A percentile compares a stretch with the other conserved stretches of the same genome.
phyloP scores from a whole-genome alignment of 2,329 filamentous ascomycete species.

The Cadophora gregata region DNA sequence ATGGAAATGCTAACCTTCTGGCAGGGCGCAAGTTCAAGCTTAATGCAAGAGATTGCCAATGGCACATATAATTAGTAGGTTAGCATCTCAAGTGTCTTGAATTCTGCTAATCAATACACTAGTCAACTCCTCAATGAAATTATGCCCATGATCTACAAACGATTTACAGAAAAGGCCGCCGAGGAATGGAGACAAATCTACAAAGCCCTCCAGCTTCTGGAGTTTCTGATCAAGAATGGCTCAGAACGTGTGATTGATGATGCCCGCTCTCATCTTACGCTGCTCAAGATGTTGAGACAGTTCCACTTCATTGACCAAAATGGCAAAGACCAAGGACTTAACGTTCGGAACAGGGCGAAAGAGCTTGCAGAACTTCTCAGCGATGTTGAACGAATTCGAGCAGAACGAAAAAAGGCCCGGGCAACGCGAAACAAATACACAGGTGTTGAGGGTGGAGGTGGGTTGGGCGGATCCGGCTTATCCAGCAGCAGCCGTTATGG shows the following conservation, averaged over 20 bases:
- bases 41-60: constrained; percentile 97
- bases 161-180: constrained; percentile 96
- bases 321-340: constrained; percentile 97
- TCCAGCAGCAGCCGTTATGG: constrained; percentile 66
- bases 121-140: constrained; percentile 98
- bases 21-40: constrained; percentile 37
- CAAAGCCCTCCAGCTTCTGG: constrained; percentile 94
- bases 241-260: constrained; percentile 98
- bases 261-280: constrained; percentile 89
- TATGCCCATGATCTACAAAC: constrained; percentile 99
- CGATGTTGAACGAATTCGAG: constrained; percentile 86
- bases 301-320: constrained; percentile 97
- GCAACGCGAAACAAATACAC: constrained; percentile 93
- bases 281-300: constrained; percentile 97
- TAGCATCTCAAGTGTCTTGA: constrained; percentile 15
- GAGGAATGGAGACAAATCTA: constrained; percentile 99
- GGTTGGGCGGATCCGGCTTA: constrained; percentile 61
- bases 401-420: constrained; percentile 87
- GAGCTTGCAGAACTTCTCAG: constrained; percentile 92
- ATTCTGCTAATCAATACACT: constrained; percentile 32
- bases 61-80: constrained; percentile 97
- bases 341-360: constrained; percentile 95
- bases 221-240: constrained; percentile 97
- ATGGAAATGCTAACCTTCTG: constrained; percentile 24
- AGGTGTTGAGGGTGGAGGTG: constrained; percentile 84